Percentiles rank a stretch among this genome's conserved stretches.
Conservation (phyloP, 1,284 basidiomycete species). For the Hymenochaete sp. region DNA sequence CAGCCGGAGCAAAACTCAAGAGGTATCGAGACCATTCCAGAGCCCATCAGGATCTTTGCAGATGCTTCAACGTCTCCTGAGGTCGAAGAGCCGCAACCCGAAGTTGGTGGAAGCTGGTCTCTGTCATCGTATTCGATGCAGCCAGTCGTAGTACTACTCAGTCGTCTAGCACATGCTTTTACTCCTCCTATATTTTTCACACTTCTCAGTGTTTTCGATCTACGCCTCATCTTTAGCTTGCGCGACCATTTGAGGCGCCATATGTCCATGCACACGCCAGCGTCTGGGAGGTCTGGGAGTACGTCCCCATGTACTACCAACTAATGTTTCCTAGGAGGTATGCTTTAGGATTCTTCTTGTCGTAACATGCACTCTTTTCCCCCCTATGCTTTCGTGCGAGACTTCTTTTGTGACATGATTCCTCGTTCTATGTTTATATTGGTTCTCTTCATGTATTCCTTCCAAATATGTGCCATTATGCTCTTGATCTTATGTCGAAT, state of each 20-base stretch:
- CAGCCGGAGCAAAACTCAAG: constrained; percentile 11
- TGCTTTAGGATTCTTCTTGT: not conserved
- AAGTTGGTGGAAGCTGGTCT: not conserved
- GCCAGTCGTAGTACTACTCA: constrained; percentile 5
- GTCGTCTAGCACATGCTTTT: constrained; percentile 10
- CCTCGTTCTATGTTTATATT: not conserved
- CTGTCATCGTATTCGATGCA: constrained; percentile 4
- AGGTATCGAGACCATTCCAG: constrained; percentile 8
- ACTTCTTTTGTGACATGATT: not conserved
- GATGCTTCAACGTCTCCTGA: constrained; percentile 7
- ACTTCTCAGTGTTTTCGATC: constrained; percentile 12
- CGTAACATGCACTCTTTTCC: constrained; percentile 4
- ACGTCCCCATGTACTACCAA: no score
- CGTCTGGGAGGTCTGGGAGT: no score
- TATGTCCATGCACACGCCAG: no score
- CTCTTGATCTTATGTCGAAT: not conserved
- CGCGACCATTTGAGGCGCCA: no score
- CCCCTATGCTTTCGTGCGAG: not conserved
- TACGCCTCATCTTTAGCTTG: no score
- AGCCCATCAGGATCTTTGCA: constrained; percentile 6
- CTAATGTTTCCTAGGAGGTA: not conserved
- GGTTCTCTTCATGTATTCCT: constrained; percentile 1
- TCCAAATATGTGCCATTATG: constrained; percentile 1
- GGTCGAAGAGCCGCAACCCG: constrained; percentile 4
- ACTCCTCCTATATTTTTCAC: constrained; percentile 17